A percentile compares a stretch with the other conserved stretches of the same genome.
Evolutionary conservation across 2,329 filamentous ascomycete genomes (phyloP).

Genomic region (Nothophaeocryptopus gaeumannii): DNA sequence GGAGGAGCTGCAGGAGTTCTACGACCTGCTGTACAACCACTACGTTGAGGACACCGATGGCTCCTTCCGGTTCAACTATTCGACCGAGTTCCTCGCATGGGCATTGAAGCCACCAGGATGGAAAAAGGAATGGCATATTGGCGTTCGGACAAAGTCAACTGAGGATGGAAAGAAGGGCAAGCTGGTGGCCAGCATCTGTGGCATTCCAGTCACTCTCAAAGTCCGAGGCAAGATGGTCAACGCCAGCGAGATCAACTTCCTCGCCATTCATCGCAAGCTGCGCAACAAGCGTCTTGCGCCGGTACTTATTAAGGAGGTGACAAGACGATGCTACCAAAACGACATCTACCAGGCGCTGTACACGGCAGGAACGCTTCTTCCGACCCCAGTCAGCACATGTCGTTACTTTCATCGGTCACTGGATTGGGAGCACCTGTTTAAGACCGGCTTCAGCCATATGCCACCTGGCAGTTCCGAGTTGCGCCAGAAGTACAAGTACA

Average conservation of each 20-base stretch:
- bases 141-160: constrained; percentile 65
- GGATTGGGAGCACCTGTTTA: constrained; percentile 94
- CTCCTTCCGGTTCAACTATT: constrained; percentile 98
- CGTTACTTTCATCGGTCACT: constrained; percentile 92
- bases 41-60: constrained; percentile 97
- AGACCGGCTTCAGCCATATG: constrained; percentile 88
- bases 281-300: constrained; percentile 88
- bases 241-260: constrained; percentile 94
- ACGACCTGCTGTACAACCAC: constrained; percentile 85
- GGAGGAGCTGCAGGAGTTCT: constrained; percentile 79
- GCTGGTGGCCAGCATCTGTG: constrained; percentile 93
- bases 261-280: constrained; percentile 97
- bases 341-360: constrained; percentile 94
- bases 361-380: constrained; percentile 86
- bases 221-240: constrained; percentile 73
- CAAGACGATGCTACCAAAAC: constrained; percentile 80
- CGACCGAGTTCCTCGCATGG: constrained; percentile 83
- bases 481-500: constrained; percentile 82
- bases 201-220: constrained; percentile 78
- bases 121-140: constrained; percentile 92
- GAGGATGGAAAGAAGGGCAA: constrained; percentile 66
- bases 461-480: constrained; percentile 79
- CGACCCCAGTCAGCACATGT: constrained; percentile 87
- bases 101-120: constrained; percentile 92
- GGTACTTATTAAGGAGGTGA: constrained; percentile 96